phyloP scores from a whole-genome alignment of 2,329 filamentous ascomycete species.

The Diplodia mutila region DNA sequence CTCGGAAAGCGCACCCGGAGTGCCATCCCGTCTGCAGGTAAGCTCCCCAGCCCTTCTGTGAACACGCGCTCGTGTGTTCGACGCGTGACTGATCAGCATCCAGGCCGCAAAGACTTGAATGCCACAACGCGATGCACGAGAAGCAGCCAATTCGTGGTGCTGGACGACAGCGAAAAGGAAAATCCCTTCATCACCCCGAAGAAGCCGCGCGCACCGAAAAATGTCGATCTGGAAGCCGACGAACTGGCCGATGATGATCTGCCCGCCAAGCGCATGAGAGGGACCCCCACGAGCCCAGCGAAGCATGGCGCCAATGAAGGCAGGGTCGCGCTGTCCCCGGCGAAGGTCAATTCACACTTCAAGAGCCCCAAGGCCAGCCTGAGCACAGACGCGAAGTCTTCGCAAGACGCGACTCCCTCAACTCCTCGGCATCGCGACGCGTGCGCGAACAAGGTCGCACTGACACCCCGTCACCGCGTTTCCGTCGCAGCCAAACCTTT shows the following conservation, averaged over 20 bases:
- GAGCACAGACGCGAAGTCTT: conserved; percentile 52
- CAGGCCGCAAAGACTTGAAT: conserved; percentile 2
- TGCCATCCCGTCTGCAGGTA: conserved; percentile 31
- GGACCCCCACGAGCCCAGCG: conserved; percentile 47
- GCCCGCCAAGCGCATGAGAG: conserved; percentile 41
- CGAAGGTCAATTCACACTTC: conserved; percentile 53
- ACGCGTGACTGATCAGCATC: conserved; percentile 25
- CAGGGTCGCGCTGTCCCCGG: conserved; percentile 49
- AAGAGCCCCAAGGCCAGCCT: too few relatives aligned
- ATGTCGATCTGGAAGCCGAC: conserved; percentile 48
- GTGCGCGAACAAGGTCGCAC: conserved; percentile 67
- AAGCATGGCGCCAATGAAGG: conserved; percentile 50
- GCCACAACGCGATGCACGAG: conserved; percentile 40
- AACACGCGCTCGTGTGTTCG: conserved; percentile 33
- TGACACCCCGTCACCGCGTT: conserved; percentile 83
- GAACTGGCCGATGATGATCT: conserved; percentile 40
- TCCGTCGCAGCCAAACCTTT: conserved; percentile 74
- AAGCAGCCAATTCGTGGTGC: conserved; percentile 49
- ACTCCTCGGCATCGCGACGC: conserved; percentile 82
- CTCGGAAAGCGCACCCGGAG: conserved; percentile 46
- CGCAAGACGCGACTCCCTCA: conserved; percentile 57
- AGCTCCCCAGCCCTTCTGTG: conserved; percentile 30
- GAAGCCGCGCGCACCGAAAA: conserved; percentile 39
- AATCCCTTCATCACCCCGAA: conserved; percentile 57
- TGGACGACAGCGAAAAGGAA: conserved; percentile 69